A percentile compares a stretch with the other conserved stretches of the same genome.
phyloP scores from a whole-genome alignment of 1,139 yeast genomes.

The Pichia sp. region DNA sequence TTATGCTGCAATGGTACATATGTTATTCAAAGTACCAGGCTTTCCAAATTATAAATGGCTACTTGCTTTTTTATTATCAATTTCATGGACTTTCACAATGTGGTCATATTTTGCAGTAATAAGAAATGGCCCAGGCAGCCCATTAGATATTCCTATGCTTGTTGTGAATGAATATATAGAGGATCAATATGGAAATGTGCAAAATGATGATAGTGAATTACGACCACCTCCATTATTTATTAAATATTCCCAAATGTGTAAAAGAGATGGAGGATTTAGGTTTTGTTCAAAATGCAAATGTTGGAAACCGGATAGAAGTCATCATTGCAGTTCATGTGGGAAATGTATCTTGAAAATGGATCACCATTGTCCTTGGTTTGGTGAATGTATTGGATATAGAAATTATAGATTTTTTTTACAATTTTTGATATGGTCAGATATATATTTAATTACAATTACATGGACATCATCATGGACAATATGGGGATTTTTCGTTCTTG shows the following conservation, averaged over 20 bases:
- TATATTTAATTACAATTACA: conserved; percentile 42
- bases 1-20: conserved; percentile 33
- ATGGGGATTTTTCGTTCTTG: conserved; percentile 41
- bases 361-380: conserved; percentile 97
- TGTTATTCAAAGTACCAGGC: background rate
- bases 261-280: conserved; percentile 43
- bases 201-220: conserved; percentile 20
- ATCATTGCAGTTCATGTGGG: conserved; percentile 75
- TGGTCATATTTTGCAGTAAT: conserved; percentile 1
- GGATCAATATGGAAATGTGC: conserved; percentile 1
- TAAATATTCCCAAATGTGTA: conserved; percentile 33
- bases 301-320: conserved; percentile 94
- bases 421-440: conserved; percentile 53
- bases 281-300: conserved; percentile 67
- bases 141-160: conserved; percentile 6
- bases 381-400: conserved; percentile 75
- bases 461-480: conserved; percentile 37
- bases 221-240: conserved; percentile 36
- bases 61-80: background rate
- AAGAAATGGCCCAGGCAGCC: conserved; percentile 5
- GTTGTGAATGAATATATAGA: conserved; percentile 19
- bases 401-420: conserved; percentile 80
- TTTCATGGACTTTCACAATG: background rate
- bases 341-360: conserved; percentile 73
- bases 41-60: background rate